Conservation (phyloP, 345 rosid species). For the Salix purpurea region DNA sequence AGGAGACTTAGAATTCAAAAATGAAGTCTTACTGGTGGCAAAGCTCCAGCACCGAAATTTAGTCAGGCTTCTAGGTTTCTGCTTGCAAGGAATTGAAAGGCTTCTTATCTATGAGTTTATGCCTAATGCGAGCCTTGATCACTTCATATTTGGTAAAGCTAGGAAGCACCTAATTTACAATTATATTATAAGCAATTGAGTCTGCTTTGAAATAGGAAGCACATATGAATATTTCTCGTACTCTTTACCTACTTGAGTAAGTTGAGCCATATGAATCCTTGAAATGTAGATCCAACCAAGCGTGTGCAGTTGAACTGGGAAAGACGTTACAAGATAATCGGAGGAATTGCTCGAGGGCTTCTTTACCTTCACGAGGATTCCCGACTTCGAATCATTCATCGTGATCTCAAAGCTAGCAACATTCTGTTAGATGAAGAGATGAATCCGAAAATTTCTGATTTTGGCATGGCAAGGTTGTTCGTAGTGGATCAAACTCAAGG, state of each 20-base stretch:
- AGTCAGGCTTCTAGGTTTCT: too few relatives aligned
- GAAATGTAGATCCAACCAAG: neutral
- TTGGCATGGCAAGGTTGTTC: constrained; percentile 13
- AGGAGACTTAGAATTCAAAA: constrained; percentile 15
- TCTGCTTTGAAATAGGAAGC: too few relatives aligned
- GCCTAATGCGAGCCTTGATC: constrained; percentile 11
- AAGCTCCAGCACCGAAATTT: constrained; percentile 2
- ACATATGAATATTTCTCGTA: too few relatives aligned
- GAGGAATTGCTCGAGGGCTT: constrained; percentile 8
- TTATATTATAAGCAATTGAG: too few relatives aligned
- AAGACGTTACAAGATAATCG: constrained; percentile 7
- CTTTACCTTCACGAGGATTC: constrained; percentile 19
- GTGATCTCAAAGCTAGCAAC: too few relatives aligned
- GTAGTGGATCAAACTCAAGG: constrained; percentile 1
- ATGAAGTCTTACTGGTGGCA: constrained; percentile 12
- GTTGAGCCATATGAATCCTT: neutral
- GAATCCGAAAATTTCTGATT: neutral
- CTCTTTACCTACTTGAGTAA: too few relatives aligned
- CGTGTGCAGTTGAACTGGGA: constrained; percentile 5
- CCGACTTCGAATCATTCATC: neutral
- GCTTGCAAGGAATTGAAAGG: too few relatives aligned
- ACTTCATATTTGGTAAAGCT: neutral
- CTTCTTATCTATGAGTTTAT: too few relatives aligned
- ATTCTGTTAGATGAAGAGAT: too few relatives aligned
- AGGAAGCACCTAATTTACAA: too few relatives aligned